phyloP scores from a whole-genome alignment of 2,329 filamentous ascomycete genomes.

The Eutypella sp. region DNA sequence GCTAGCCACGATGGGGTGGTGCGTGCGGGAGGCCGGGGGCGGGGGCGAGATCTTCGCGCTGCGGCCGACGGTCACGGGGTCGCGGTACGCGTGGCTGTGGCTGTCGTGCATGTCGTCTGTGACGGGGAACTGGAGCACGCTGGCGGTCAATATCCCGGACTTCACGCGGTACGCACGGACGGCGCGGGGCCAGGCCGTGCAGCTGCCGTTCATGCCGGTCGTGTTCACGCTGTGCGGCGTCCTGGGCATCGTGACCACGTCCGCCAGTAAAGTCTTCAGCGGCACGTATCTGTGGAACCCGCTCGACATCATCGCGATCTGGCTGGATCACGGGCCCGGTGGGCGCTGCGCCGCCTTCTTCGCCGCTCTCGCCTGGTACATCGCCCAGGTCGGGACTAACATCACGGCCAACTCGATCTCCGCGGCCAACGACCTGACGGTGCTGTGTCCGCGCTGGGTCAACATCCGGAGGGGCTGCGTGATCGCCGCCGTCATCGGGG shows the following conservation, averaged over 20 bases:
- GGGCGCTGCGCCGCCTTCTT: conserved; percentile 40
- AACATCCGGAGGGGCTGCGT: conserved; percentile 54
- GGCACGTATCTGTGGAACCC: conserved; percentile 48
- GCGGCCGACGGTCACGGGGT: conserved; percentile 30
- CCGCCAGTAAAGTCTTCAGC: conserved; percentile 47
- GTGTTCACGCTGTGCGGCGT: conserved; percentile 44
- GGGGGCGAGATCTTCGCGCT: conserved; percentile 35
- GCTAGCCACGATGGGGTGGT: conserved; percentile 60
- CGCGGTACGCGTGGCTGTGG: conserved; percentile 49
- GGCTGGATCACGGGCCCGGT: conserved; percentile 38
- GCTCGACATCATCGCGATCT: conserved; percentile 39
- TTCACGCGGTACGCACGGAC: conserved; percentile 41
- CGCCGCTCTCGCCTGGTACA: conserved; percentile 46
- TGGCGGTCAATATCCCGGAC: conserved; percentile 49
- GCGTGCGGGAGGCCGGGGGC: conserved; percentile 52
- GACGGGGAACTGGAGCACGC: conserved; percentile 35
- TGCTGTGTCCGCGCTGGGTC: conserved; percentile 47
- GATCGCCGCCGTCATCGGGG: conserved; percentile 46
- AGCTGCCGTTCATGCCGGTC: conserved; percentile 40
- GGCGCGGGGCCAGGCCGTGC: conserved; percentile 32
- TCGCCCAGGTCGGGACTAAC: conserved; percentile 52
- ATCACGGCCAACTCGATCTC: conserved; percentile 52
- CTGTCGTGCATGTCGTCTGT: conserved; percentile 41
- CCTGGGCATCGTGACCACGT: conserved; percentile 54
- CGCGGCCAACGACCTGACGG: conserved; percentile 52